Evolutionary conservation across 2,329 filamentous ascomycete species (phyloP).

Genomic region (Paracamarosporium sp.): DNA sequence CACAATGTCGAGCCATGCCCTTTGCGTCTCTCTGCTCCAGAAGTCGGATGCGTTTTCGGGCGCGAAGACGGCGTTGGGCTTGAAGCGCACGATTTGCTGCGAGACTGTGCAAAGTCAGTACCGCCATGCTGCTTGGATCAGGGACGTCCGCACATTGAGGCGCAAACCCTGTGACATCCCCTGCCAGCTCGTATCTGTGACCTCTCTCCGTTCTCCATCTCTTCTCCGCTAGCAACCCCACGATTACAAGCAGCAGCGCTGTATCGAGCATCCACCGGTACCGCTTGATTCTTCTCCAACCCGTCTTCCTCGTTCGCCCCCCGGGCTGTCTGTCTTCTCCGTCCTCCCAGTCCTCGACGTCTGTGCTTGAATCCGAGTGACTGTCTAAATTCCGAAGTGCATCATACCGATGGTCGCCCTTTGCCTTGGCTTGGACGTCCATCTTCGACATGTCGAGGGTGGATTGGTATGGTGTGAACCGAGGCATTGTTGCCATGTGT

Average conservation of each 20-base stretch:
- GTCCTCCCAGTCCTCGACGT: constrained; percentile 32
- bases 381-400: constrained; percentile 26
- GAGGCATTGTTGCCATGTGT: neutral
- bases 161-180: constrained; percentile 41
- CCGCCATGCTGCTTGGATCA: neutral
- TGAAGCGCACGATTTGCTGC: constrained; percentile 38
- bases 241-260: constrained; percentile 32
- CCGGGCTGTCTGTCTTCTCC: constrained; percentile 8
- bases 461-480: constrained; percentile 16
- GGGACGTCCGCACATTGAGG: constrained; percentile 27
- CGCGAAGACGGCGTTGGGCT: constrained; percentile 30
- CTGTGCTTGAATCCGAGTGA: constrained; percentile 35
- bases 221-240: constrained; percentile 36
- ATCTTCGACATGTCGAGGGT: constrained; percentile 20
- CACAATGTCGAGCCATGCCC: constrained; percentile 40
- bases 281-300: constrained; percentile 21
- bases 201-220: constrained; percentile 21
- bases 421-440: constrained; percentile 16
- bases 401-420: constrained; percentile 32
- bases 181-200: constrained; percentile 30
- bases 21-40: constrained; percentile 36
- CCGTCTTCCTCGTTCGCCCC: constrained; percentile 12
- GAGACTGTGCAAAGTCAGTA: constrained; percentile 25
- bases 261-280: constrained; percentile 39
- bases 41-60: constrained; percentile 38